Conservation (phyloP, 495 filamentous ascomycete species). For the Neurospora discreta region DNA sequence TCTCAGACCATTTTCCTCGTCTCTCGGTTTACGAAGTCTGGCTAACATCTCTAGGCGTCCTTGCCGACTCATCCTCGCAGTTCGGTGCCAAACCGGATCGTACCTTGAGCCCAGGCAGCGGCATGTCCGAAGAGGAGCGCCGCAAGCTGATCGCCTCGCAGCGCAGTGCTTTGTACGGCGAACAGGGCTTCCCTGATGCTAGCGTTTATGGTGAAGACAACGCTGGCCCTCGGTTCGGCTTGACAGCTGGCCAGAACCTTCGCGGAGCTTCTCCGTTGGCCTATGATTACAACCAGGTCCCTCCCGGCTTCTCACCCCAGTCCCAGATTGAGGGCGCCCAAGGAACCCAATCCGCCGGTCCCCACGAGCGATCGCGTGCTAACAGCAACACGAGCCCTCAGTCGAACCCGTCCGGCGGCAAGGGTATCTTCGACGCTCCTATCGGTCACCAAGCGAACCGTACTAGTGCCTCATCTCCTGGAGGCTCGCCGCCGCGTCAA, state of each 20-base stretch:
- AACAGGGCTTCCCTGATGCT: constrained; percentile 50
- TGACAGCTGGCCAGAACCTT: constrained; percentile 40
- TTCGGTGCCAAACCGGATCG: constrained; percentile 74
- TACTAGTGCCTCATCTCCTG: constrained; percentile 83
- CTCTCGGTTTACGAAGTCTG: constrained; percentile 8
- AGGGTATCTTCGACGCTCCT: constrained; percentile 53
- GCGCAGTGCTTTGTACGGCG: constrained; percentile 82
- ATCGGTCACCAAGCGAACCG: constrained; percentile 64
- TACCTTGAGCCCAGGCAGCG: constrained; percentile 69
- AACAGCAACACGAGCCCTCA: constrained; percentile 73
- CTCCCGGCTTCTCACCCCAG: constrained; percentile 37
- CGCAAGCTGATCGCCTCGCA: constrained; percentile 94
- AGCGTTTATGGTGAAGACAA: constrained; percentile 54
- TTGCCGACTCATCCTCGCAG: constrained; percentile 58
- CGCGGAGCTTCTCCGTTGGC: constrained; percentile 47
- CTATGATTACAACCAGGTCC: constrained; percentile 35
- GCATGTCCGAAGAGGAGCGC: constrained; percentile 87
- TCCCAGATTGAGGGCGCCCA: constrained; percentile 31
- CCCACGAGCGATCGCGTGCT: constrained; percentile 60
- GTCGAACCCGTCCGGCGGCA: constrained; percentile 59
- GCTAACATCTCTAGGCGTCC: constrained; percentile 53
- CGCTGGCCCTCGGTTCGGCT: constrained; percentile 36
- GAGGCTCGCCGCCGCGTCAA: constrained; percentile 73
- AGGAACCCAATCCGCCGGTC: constrained; percentile 32
- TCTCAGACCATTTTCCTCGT: neutral